Conservation (phyloP, 129 eudicot species). For the Mikania micrantha region DNA sequence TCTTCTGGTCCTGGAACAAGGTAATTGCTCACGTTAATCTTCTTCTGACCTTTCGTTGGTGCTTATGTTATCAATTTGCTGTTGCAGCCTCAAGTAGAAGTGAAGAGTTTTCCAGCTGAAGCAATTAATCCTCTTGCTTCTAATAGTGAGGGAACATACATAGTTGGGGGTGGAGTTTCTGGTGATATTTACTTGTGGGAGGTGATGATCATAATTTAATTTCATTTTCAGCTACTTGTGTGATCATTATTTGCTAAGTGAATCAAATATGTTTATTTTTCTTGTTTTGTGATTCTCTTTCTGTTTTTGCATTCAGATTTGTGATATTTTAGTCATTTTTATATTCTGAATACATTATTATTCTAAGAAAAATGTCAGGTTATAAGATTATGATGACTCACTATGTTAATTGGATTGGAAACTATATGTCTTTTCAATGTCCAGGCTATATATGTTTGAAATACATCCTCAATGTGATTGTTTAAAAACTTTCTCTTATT, state of each 20-base stretch:
- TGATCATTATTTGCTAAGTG: not conserved
- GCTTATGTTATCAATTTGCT: not conserved
- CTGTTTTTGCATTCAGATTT: not conserved
- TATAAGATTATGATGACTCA: not conserved
- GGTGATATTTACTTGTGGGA: conserved; percentile 85
- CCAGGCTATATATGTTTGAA: not conserved
- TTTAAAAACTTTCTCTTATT: not conserved
- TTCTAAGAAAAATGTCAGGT: not conserved
- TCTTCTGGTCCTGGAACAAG: conserved; percentile 93
- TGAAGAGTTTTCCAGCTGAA: conserved; percentile 86
- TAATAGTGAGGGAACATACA: conserved; percentile 58
- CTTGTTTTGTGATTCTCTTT: not conserved
- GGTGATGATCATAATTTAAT: conserved; percentile 25
- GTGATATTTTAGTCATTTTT: not conserved
- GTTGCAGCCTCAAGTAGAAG: conserved; percentile 78
- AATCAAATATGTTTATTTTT: not conserved
- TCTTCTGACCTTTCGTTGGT: no score
- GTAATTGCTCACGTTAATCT: conserved; percentile 14
- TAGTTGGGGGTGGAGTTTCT: conserved; percentile 65
- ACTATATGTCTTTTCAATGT: not conserved
- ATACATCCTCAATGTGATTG: not conserved
- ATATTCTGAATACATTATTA: not conserved
- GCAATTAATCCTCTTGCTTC: conserved; percentile 58
- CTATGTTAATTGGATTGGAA: not conserved
- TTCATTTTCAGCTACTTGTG: not conserved